Conservation (phyloP, 2,329 filamentous ascomycete genomes). For the Didymella exigua region DNA sequence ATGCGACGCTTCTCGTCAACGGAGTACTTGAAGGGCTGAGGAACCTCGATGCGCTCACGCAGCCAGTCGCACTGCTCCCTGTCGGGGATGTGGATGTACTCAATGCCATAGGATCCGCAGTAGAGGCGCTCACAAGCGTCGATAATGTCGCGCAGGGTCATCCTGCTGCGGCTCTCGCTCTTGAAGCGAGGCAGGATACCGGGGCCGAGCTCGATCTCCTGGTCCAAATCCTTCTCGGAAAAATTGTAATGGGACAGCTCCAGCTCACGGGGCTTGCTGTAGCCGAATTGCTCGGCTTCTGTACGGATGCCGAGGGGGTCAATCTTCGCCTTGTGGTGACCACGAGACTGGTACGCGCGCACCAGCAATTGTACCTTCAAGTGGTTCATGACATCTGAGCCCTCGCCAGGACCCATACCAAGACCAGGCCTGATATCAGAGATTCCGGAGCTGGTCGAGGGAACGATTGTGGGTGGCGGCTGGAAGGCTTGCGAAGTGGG, state of each 20-base stretch:
- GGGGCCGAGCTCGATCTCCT: constrained; percentile 88
- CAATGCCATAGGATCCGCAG: constrained; percentile 94
- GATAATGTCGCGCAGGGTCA: constrained; percentile 95
- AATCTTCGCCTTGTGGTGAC: constrained; percentile 97
- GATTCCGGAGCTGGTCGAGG: constrained; percentile 78
- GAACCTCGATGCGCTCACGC: constrained; percentile 90
- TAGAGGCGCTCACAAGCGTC: constrained; percentile 93
- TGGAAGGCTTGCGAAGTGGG: constrained; percentile 97
- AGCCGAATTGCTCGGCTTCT: constrained; percentile 81
- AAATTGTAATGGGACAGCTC: constrained; percentile 94
- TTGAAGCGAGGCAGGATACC: constrained; percentile 95
- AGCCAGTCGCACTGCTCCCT: constrained; percentile 98
- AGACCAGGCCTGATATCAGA: constrained; percentile 71
- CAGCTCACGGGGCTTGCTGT: constrained; percentile 88
- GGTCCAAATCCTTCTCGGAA: constrained; percentile 89
- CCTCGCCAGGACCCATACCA: constrained; percentile 68
- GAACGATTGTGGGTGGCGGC: constrained; percentile 89
- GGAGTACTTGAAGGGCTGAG: constrained; percentile 93
- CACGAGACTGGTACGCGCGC: constrained; percentile 95
- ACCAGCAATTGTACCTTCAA: constrained; percentile 97
- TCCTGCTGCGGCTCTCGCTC: constrained; percentile 86
- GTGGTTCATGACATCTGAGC: constrained; percentile 89
- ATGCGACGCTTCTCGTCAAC: constrained; percentile 98
- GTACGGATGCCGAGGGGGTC: constrained; percentile 94
- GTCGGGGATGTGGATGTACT: constrained; percentile 99